Evolutionary conservation across 2,329 filamentous ascomycete genomes (phyloP).

Genomic region (Penicillium sp.): DNA sequence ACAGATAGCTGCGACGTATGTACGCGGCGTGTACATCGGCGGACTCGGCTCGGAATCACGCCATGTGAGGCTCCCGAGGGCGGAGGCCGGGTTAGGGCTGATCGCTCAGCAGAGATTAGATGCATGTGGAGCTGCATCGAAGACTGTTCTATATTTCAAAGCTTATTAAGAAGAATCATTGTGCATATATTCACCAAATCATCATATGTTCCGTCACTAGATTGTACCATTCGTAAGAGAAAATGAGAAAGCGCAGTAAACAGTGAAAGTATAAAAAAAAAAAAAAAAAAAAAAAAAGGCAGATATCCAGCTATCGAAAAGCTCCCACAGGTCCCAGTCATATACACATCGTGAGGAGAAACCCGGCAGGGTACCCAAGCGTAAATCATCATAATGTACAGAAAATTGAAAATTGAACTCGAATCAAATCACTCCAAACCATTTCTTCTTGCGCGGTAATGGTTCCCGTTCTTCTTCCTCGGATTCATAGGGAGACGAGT

Average conservation of each 20-base stretch:
- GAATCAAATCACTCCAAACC: slow-evolving; percentile 12
- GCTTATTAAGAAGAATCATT: background rate
- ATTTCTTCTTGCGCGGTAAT: slow-evolving; percentile 32
- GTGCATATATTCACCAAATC: no score
- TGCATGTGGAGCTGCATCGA: background rate
- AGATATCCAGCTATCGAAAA: slow-evolving; percentile 1
- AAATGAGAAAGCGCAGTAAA: background rate
- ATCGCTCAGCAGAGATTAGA: slow-evolving; percentile 5
- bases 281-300: background rate
- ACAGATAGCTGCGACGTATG: no score
- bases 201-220: no score
- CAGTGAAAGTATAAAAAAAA: background rate
- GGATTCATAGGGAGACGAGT: slow-evolving; percentile 13
- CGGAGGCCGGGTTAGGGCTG: background rate
- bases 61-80: slow-evolving; percentile 1
- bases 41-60: slow-evolving; percentile 2
- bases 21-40: background rate
- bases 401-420: no score
- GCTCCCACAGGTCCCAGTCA: no score
- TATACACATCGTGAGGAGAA: slow-evolving; percentile 17
- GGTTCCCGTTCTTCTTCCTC: slow-evolving; percentile 26
- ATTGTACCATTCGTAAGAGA: background rate
- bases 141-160: background rate
- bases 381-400: slow-evolving; percentile 26
- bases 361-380: background rate